These are phyloP conservation scores for Erysimum cheiranthoides DNA, from an alignment of 345 rosid genomes.

Conservation along the genomic window DNA sequence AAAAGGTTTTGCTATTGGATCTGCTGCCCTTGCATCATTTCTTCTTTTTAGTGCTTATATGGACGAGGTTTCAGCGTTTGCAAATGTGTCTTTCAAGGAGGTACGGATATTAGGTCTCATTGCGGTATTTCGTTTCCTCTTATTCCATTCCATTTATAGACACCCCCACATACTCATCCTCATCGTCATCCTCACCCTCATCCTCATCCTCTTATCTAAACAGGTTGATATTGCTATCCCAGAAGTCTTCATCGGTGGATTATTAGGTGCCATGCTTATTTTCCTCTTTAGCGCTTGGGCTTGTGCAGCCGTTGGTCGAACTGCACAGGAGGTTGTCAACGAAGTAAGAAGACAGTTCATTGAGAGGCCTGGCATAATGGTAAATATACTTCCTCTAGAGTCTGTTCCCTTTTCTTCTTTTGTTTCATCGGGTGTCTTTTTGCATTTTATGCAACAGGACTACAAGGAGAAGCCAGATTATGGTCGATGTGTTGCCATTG, in stretches of 20 bases:
- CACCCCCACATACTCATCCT: constrained; percentile 6
- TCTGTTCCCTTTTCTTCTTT: neutral
- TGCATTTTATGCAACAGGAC: constrained; percentile 55
- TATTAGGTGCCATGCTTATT: constrained; percentile 95
- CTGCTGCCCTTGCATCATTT: constrained; percentile 98
- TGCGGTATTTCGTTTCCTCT: constrained; percentile 10
- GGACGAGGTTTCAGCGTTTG: constrained; percentile 96
- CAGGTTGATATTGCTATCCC: constrained; percentile 98
- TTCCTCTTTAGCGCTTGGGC: constrained; percentile 94
- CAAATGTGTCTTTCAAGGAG: constrained; percentile 78
- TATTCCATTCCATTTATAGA: neutral
- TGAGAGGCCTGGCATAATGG: constrained; percentile 99
- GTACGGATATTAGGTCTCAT: constrained; percentile 41
- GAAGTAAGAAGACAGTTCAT: constrained; percentile 98
- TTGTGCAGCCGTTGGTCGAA: constrained; percentile 93
- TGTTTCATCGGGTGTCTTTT: neutral
- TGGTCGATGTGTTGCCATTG: constrained; percentile 95
- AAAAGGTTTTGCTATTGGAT: constrained; percentile 99
- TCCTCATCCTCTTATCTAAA: constrained; percentile 18
- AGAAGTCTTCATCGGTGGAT: constrained; percentile 90
- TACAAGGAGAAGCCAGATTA: constrained; percentile 97
- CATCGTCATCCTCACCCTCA: constrained; percentile 8
- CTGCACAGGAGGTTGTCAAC: constrained; percentile 97
- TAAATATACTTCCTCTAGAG: constrained; percentile 37
- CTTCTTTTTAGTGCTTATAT: constrained; percentile 97